Base-by-base conservation (phyloP, 441 rosid genomes). In the Macaranga tanarius region DNA sequence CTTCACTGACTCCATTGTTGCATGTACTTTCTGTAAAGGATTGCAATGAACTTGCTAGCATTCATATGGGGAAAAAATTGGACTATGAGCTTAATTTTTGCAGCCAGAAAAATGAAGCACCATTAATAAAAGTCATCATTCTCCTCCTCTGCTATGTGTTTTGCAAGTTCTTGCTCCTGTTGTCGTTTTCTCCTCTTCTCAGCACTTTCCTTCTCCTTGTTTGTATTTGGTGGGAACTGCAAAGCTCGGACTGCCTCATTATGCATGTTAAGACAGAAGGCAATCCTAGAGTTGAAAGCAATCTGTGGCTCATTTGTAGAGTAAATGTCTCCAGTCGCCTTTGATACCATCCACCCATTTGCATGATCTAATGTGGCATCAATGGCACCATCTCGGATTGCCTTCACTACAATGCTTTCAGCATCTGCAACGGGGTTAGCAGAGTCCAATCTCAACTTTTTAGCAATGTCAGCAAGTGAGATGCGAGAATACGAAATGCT, bases 171-270 rank as follows among this genome's bases (percentile, higher is more conserved):
- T 73, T 89, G 92, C 74, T 88, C 95, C 65, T 89, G 90, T 74
- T 88, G 92, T 65, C 95, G 84, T 80, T 89, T 90, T 55, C 94
- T 85, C 80, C 92, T 89, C 82, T 88, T 89, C 79, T 89, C 94
- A 7, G 89, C 89, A 56, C 90, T 83, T 77, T 88, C 95, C 68
- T 86, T 89, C 83, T 89, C 95, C 84, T 85, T 86, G 85, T 89
- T 92, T 34, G 95, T 84, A 74, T 89, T 89, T 19, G 92, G 92
- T 9, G 95, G 92, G 76, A 90, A 90, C 40, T 86, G 78, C 61
- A 86, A 86, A 2, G 95, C 95, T 20, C 89, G 84, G 0, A 89
- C 90, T n/a, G 92, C 90, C 65, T 89, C 92, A 3, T 89, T 89
- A 66, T 90, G 91, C 95, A 88, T 88, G 72, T 88, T 86, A 75